Evolutionary conservation across 139 green algal species (phyloP).

Genomic region (Chara braunii): DNA sequence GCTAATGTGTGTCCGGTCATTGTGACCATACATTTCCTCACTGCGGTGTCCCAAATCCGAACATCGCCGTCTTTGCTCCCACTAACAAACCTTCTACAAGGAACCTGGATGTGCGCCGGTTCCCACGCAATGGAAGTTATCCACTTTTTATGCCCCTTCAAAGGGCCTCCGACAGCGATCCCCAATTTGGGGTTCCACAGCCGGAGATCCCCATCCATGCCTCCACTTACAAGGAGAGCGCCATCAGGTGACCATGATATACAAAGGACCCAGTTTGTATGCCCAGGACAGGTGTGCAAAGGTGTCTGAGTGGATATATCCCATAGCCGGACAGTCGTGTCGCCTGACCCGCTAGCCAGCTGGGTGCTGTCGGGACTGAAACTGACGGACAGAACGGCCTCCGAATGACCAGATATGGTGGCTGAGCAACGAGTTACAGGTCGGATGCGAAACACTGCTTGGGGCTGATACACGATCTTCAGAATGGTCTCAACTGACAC

Average conservation of each 20-base stretch:
- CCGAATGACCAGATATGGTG: constrained; percentile 69
- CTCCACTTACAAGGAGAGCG: constrained; percentile 62
- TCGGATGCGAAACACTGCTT: constrained; percentile 87
- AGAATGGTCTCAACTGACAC: constrained; percentile 79
- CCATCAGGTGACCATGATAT: constrained; percentile 87
- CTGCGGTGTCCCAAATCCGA: constrained; percentile 48
- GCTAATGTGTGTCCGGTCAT: constrained; percentile 59
- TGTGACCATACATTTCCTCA: constrained; percentile 35
- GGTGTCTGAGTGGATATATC: constrained; percentile 82
- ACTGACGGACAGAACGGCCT: constrained; percentile 79
- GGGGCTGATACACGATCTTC: constrained; percentile 81
- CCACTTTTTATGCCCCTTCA: constrained; percentile 86
- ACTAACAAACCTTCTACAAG: constrained; percentile 62
- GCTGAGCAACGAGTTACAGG: constrained; percentile 83
- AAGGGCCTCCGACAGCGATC: constrained; percentile 47
- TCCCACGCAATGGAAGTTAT: constrained; percentile 88
- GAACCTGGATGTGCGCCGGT: constrained; percentile 74
- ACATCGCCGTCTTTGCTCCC: constrained; percentile 75
- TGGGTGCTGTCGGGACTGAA: constrained; percentile 83
- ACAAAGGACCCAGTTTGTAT: constrained; percentile 86
- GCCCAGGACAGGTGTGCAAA: constrained; percentile 59
- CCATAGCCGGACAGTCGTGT: constrained; percentile 91
- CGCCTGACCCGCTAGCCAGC: constrained; percentile 78
- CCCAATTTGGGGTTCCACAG: constrained; percentile 69
- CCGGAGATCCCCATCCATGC: constrained; percentile 74